These are phyloP conservation scores for Arabidopsis lyrata DNA, from an alignment of 441 rosid species.

Conservation along the genomic window DNA sequence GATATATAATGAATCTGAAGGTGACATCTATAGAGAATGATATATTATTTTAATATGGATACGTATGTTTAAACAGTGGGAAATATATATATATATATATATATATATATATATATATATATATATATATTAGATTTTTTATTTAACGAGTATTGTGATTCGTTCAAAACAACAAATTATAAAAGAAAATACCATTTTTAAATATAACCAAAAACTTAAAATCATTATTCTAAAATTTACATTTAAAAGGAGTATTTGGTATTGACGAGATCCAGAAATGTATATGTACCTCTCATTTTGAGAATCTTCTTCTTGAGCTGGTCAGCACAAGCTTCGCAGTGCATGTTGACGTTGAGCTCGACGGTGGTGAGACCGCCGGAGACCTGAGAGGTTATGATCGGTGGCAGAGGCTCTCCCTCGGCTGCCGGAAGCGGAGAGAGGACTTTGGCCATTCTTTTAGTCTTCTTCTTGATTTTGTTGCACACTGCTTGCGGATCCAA, in stretches of 20 bases:
- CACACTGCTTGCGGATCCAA: constrained; percentile 84
- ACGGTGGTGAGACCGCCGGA: constrained; percentile 66
- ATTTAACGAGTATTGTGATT: background rate
- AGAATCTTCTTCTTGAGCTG: constrained; percentile 84
- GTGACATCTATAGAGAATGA: background rate
- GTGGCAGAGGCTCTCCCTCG: constrained; percentile 80
- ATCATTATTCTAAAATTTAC: background rate
- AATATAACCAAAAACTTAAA: background rate
- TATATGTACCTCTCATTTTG: constrained; percentile 82
- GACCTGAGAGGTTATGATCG: constrained; percentile 72
- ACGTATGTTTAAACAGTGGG: background rate
- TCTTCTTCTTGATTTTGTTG: constrained; percentile 71
- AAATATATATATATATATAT: no score
- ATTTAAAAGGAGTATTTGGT: background rate
- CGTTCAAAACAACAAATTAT: background rate
- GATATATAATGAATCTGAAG: background rate
- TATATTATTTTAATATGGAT: background rate
- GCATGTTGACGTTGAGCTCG: constrained; percentile 89
- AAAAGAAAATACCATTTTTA: background rate
- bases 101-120: no score
- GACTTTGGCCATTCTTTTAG: constrained; percentile 75
- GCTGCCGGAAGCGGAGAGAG: constrained; percentile 78
- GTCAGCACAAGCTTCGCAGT: constrained; percentile 91
- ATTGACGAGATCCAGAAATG: background rate
- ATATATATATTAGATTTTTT: background rate